Conservation (phyloP, 495 filamentous ascomycete species). For the Lasiosphaeria ovina region DNA sequence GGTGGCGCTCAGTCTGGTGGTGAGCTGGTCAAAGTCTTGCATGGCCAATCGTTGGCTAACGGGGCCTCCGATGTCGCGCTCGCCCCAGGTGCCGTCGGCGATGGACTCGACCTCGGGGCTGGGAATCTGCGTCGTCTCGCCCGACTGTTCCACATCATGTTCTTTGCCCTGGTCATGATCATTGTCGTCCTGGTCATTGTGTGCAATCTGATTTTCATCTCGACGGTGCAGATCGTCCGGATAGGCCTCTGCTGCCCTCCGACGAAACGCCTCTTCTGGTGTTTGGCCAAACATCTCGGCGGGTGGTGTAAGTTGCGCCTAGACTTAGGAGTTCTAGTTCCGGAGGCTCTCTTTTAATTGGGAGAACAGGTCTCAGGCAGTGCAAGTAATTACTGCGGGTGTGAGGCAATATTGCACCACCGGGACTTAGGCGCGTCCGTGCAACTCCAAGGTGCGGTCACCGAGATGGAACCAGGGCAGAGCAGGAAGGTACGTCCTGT, state of each 20-base stretch:
- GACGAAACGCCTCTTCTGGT: slow-evolving; percentile 20
- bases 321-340: neutral
- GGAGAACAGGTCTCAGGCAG: no score
- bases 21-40: slow-evolving; percentile 69
- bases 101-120: slow-evolving; percentile 11
- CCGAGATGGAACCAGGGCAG: no score
- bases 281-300: slow-evolving; percentile 16
- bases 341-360: neutral
- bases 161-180: slow-evolving; percentile 6
- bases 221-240: slow-evolving; percentile 28
- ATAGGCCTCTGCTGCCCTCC: slow-evolving; percentile 16
- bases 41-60: slow-evolving; percentile 63
- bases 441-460: no score
- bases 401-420: no score
- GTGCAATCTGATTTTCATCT: slow-evolving; percentile 9
- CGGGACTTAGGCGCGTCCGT: no score
- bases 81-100: slow-evolving; percentile 70
- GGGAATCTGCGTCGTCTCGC: slow-evolving; percentile 17
- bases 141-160: neutral
- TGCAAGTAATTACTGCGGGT: no score
- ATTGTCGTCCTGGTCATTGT: neutral
- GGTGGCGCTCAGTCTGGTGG: slow-evolving; percentile 35
- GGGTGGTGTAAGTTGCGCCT: neutral
- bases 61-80: slow-evolving; percentile 62
- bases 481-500: no score